Percentiles rank a stretch among this genome's conserved stretches.
Conservation (phyloP, 83 land plant species). For the Picea engelmannii region DNA sequence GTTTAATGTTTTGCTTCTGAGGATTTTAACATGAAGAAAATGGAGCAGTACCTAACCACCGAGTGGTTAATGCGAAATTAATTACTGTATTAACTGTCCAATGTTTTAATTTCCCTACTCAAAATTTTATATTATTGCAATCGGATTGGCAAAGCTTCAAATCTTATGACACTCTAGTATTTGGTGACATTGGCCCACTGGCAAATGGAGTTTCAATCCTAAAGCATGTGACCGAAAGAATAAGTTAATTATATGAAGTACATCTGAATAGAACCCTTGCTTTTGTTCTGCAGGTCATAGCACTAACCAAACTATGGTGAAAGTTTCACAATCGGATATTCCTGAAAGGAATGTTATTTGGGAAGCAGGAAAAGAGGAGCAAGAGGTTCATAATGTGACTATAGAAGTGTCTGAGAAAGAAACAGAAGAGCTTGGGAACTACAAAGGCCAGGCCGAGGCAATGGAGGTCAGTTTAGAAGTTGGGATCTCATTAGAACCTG, state of each 20-base stretch:
- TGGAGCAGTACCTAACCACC: too few species aligned
- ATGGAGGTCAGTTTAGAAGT: conserved; percentile 18
- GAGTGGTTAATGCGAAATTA: too few species aligned
- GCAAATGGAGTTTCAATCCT: neutral
- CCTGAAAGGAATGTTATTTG: neutral
- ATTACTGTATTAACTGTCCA: too few species aligned
- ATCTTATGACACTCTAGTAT: too few species aligned
- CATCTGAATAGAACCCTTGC: neutral
- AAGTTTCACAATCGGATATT: neutral
- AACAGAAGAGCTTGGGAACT: neutral
- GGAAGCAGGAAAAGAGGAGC: neutral
- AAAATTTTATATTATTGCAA: too few species aligned
- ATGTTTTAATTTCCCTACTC: too few species aligned
- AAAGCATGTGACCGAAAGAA: neutral
- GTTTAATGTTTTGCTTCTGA: too few species aligned
- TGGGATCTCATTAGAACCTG: conserved; percentile 9
- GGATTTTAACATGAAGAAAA: too few species aligned
- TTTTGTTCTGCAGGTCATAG: neutral
- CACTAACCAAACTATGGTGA: neutral
- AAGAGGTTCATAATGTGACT: neutral
- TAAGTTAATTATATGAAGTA: neutral
- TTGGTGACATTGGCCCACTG: neutral
- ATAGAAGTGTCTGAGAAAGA: neutral
- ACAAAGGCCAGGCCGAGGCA: neutral
- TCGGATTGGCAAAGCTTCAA: too few species aligned